These are phyloP conservation scores for Fusarium lateritium DNA, from an alignment of 2,329 filamentous ascomycete species.

Conservation along the genomic window DNA sequence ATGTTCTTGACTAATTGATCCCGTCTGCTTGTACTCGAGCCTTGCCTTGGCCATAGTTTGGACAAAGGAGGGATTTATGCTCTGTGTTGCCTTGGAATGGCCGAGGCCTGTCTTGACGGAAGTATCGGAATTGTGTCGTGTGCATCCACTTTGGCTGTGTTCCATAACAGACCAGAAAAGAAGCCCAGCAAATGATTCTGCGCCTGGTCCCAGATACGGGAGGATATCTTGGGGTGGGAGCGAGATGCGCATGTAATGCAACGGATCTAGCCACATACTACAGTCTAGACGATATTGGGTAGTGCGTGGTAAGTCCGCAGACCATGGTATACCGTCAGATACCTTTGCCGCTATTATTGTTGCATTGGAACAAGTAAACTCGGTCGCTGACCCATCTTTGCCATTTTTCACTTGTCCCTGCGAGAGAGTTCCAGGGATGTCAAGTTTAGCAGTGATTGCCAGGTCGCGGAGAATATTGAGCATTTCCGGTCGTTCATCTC, in stretches of 20 bases:
- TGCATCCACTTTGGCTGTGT: conserved; percentile 1
- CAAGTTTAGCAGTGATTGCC: not conserved
- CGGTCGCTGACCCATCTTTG: not conserved
- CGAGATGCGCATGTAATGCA: conserved; percentile 3
- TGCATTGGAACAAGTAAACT: fast-evolving
- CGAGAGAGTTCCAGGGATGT: not conserved
- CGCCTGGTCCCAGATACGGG: not conserved
- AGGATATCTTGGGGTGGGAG: conserved; percentile 10
- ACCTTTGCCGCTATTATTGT: fast-evolving
- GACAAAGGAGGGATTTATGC: conserved; percentile 8
- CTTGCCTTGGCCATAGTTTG: conserved; percentile 19
- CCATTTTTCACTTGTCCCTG: not conserved
- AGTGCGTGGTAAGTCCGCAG: fast-evolving
- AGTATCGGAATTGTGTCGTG: not conserved
- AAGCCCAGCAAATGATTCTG: not conserved
- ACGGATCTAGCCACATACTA: conserved; percentile 15
- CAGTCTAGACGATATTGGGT: conserved; percentile 13
- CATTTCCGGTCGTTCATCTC: conserved; percentile 1
- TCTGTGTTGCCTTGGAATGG: conserved; percentile 3
- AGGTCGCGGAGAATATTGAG: not conserved
- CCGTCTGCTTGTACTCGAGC: not conserved
- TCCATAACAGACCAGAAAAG: conserved; percentile 29
- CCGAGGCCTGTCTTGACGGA: not conserved
- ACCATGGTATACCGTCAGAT: fast-evolving
- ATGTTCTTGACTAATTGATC: conserved; percentile 1